Base-by-base conservation (phyloP, 768 basidiomycete genomes). In the Arthromyces matolae region DNA sequence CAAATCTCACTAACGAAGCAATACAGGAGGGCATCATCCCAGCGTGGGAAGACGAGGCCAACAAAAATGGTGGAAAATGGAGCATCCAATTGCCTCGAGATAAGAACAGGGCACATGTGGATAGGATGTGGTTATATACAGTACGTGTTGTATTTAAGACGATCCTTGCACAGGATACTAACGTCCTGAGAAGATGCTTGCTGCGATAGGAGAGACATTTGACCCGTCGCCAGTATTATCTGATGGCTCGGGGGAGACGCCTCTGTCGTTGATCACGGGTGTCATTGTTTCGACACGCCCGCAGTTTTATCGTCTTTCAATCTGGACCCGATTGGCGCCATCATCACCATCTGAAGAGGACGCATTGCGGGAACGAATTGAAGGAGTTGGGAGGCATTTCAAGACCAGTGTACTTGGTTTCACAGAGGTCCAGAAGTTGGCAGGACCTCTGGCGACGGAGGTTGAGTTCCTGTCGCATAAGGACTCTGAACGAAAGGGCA, bases 61-160 rank as follows among this genome's bases (percentile, higher is more conserved):
- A 99, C 72, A 93, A 93, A 67, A 76, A 88, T 55, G 96, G 96
- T 43, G 96, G 96, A 40, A 99, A 99, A 73, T 99, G 96, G 96
- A 89, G 88, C 62, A 93, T 98, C 52, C 96, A 99, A 67, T 72
- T 99, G 19, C 96, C 96, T 19, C 86, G 88, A 68, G 95, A 97
- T 60, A 98, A 97, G 74, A 95, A 90, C 64, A 78, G 88, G 40
- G 60, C 52, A 23, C 70, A 80, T 42, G 86, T 99, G 41, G 95
- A 99, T 66, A 86, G 84, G 65, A 93, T 94, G 88, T 99, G 96
- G 96, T 78, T 99, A 45, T 94, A 93, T 71, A 99, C 96, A 42
- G 95, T 55, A 32, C 20, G 49, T 96, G 68, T 66, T 31, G 38
- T 49, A 50, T 49, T 16, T 37, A 45, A n/a, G n/a, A 31, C 22